These are phyloP conservation scores for Pestalotiopsis sp. DNA, from an alignment of 2,329 filamentous ascomycete species.

Conservation along the genomic window DNA sequence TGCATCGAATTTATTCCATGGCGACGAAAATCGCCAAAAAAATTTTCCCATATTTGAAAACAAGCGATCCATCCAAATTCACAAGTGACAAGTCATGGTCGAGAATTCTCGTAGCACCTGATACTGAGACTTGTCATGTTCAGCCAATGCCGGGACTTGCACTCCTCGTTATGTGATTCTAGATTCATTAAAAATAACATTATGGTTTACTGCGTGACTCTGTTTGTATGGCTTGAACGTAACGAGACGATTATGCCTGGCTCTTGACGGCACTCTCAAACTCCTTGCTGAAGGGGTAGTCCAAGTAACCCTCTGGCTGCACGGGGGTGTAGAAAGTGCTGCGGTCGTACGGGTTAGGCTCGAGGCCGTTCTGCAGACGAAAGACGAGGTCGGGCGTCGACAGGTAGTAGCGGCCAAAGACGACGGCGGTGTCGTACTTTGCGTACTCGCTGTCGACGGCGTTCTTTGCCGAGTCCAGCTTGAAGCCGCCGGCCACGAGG, in stretches of 20 bases:
- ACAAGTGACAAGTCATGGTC: too few relatives aligned
- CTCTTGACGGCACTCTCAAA: neutral
- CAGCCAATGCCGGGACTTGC: too few relatives aligned
- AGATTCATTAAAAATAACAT: too few relatives aligned
- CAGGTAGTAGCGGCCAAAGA: slow-evolving; percentile 52
- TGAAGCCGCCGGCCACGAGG: slow-evolving; percentile 52
- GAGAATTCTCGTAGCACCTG: too few relatives aligned
- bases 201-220: too few relatives aligned
- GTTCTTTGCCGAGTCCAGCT: slow-evolving; percentile 37
- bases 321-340: slow-evolving; percentile 43
- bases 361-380: slow-evolving; percentile 42
- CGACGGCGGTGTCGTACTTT: slow-evolving; percentile 44
- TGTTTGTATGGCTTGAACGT: neutral
- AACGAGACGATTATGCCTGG: neutral
- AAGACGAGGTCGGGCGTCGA: slow-evolving; percentile 50
- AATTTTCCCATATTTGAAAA: neutral
- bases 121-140: too few relatives aligned
- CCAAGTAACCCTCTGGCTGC: slow-evolving; percentile 35
- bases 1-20: neutral
- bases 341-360: slow-evolving; percentile 45
- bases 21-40: neutral
- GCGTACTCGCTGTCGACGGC: slow-evolving; percentile 43
- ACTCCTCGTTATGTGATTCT: too few relatives aligned
- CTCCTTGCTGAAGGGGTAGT: slow-evolving; percentile 36
- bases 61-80: neutral